These are phyloP conservation scores for Kazachstania kunashirensis DNA, from an alignment of 805 yeast genomes.

Conservation along the genomic window DNA sequence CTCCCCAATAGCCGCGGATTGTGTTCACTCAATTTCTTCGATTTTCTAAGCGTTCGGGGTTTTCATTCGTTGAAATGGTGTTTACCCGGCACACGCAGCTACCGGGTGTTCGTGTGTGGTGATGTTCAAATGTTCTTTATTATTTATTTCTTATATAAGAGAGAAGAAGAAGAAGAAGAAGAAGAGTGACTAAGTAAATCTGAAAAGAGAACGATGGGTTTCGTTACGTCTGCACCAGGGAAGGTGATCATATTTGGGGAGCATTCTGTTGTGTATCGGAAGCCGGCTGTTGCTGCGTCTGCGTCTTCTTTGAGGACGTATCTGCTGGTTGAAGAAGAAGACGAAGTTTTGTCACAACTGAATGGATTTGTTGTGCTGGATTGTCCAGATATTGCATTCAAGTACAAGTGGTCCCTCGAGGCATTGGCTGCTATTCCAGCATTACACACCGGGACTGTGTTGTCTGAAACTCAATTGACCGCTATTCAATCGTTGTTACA, in stretches of 20 bases:
- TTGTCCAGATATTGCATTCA: constrained; percentile 73
- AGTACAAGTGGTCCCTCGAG: constrained; percentile 46
- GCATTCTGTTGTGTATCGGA: constrained; percentile 88
- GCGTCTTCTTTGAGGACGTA: constrained; percentile 71
- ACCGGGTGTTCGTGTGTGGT: no score
- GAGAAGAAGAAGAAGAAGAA: no score
- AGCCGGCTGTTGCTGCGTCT: constrained; percentile 95
- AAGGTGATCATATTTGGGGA: constrained; percentile 94
- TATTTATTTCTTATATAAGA: no score
- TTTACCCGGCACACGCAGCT: no score
- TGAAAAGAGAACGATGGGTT: constrained; percentile 17
- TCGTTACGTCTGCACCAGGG: constrained; percentile 88
- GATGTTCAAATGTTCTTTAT: no score
- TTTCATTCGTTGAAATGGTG: no score
- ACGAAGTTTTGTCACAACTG: not conserved
- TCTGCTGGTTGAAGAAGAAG: constrained; percentile 43
- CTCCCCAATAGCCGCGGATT: no score
- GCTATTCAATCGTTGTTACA: not conserved
- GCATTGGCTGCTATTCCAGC: not conserved
- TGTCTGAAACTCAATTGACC: not conserved
- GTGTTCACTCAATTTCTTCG: no score
- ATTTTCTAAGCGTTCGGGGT: no score
- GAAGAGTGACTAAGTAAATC: no score
- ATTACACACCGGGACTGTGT: not conserved
- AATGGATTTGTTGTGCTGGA: constrained; percentile 43